These are phyloP conservation scores for Alternaria sp. DNA, from an alignment of 2,329 filamentous ascomycete species.

Conservation along the genomic window DNA sequence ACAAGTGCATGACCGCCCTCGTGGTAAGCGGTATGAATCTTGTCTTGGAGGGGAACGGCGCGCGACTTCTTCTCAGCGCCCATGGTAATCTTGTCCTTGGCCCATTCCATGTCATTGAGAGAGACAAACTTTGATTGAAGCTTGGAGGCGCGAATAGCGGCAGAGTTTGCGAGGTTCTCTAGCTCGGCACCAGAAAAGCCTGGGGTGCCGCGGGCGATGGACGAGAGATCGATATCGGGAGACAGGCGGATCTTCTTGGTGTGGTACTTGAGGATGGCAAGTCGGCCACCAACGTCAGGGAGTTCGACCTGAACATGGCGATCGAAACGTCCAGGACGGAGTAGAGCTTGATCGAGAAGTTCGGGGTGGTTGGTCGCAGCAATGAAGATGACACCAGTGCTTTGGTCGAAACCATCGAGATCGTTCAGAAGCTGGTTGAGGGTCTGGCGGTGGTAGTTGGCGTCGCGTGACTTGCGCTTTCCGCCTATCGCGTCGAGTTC, in stretches of 20 bases:
- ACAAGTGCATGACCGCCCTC: constrained; percentile 96
- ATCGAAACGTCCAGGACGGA: constrained; percentile 93
- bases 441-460: constrained; percentile 95
- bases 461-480: constrained; percentile 90
- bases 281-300: constrained; percentile 90
- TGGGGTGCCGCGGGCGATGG: constrained; percentile 85
- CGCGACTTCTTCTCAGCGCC: constrained; percentile 90
- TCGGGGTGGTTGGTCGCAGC: constrained; percentile 97
- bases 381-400: constrained; percentile 92
- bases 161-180: constrained; percentile 96
- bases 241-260: constrained; percentile 87
- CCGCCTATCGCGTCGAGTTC: constrained; percentile 94
- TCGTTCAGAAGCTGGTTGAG: constrained; percentile 97
- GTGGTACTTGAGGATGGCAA: constrained; percentile 93
- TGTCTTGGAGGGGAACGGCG: constrained; percentile 91
- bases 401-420: constrained; percentile 95
- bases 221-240: constrained; percentile 80
- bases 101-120: constrained; percentile 90
- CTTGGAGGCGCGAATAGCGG: constrained; percentile 92
- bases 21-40: constrained; percentile 93
- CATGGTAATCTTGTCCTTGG: constrained; percentile 98
- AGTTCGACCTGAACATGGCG: constrained; percentile 88
- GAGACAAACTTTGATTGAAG: constrained; percentile 78
- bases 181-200: constrained; percentile 95
- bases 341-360: constrained; percentile 91